Evolutionary conservation across 345 rosid species (phyloP), one percentile per base, ranked within the genome.

Genomic region (Rhizophora mangle): DNA sequence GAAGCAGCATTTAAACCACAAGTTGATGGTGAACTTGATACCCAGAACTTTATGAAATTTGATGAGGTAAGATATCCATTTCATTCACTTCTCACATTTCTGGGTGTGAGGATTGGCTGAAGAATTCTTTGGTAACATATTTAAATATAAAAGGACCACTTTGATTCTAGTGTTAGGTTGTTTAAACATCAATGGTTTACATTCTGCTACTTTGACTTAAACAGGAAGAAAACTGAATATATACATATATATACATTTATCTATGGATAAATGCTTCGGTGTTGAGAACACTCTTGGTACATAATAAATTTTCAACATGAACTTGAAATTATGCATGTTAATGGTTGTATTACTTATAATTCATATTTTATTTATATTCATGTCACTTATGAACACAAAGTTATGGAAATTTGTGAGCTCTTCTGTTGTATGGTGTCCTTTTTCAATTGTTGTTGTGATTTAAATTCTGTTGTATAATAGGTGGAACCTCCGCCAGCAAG

Each of bases 1-100:
- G 98, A 93, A 59, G 97, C 98, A 72, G 97, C 96, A 68, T 93
- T 89, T 79, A 91, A 88, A 73, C 98, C 97, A 29, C 79, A 86
- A 70, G 94, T 93, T 63, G 67, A 88, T 67, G 94, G 94, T 63
- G 91, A 90, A 68, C 89, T 93, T 60, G 98, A 93, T 76, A 88
- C 98, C 9, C 98, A 87, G 63, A 93, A 91, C 72, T 93, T 93
- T 53, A 86, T 89, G 90, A 91, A 88, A 81, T 93, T 86, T 60
- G 96, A 93, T 51, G 98, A 93, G 97, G 98, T 89, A 69, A 72
- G 77, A 20, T 62, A 30, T 27, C 43, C 43, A 62, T 18, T 31
- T 55, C 6, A 43, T 67, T 63, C n/a, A 13, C 52, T 37, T 20
- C 62, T 46, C 58, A 51, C 4, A 11, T 24, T 61, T 57, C 52